phyloP scores from a whole-genome alignment of 352 stramenopile genomes.

The Elongisporangium senticosum region DNA sequence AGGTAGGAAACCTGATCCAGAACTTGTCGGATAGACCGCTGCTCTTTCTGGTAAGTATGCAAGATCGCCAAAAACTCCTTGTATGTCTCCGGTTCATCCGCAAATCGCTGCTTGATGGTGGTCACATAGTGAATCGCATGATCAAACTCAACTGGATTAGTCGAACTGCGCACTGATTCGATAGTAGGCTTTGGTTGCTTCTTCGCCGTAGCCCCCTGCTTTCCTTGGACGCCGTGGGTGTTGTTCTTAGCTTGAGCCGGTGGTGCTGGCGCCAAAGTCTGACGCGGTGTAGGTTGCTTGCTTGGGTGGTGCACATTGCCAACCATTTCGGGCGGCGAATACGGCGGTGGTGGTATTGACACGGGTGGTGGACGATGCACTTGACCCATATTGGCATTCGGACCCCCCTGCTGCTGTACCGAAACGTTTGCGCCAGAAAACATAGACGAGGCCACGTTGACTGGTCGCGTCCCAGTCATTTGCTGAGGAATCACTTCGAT shows the following conservation, averaged over 20 bases:
- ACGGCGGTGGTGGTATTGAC: conserved; percentile 62
- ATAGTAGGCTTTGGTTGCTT: conserved; percentile 30
- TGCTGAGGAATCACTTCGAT: conserved; percentile 76
- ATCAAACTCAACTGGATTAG: conserved; percentile 97
- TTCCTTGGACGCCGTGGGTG: conserved; percentile 20
- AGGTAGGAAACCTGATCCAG: conserved; percentile 97
- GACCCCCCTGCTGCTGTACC: conserved; percentile 17
- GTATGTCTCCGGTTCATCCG: conserved; percentile 96
- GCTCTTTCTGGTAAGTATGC: conserved; percentile 99
- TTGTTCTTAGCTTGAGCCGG: conserved; percentile 20
- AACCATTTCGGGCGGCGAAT: conserved; percentile 43
- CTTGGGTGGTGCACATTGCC: conserved; percentile 16
- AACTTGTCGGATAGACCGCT: conserved; percentile 96
- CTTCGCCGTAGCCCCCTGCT: conserved; percentile 25
- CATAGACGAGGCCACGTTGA: conserved; percentile 12
- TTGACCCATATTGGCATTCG: conserved; percentile 28
- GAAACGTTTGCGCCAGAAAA: conserved; percentile 19
- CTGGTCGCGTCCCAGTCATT: conserved; percentile 23
- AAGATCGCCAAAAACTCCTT: conserved; percentile 99
- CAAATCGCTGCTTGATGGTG: conserved; percentile 99
- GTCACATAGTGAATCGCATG: conserved; percentile 99
- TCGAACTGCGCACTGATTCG: conserved; percentile 28
- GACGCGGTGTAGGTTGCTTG: conserved; percentile 44
- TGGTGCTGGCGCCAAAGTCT: conserved; percentile 29
- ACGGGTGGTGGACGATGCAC: conserved; percentile 57